Conservation (phyloP, 1,139 yeast species). For the Yarrowia galli region DNA sequence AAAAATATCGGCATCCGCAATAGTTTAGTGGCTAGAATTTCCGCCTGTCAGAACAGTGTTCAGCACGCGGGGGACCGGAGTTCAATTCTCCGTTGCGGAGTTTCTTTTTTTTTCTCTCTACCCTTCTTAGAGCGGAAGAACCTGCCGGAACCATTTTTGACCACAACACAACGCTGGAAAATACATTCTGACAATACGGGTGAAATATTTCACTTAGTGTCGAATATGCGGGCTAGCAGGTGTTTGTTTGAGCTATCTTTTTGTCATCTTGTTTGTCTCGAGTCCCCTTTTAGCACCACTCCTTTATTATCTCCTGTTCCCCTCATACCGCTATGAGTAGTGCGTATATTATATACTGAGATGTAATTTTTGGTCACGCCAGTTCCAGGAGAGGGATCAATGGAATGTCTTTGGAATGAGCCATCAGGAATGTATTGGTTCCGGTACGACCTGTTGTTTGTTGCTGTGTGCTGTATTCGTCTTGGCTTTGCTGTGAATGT, state of each 20-base stretch:
- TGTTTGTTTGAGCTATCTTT: not conserved
- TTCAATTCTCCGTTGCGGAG: constrained; percentile 28
- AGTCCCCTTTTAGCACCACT: not conserved
- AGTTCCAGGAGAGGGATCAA: no score
- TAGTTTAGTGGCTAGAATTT: constrained; percentile 25
- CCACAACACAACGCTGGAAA: not conserved
- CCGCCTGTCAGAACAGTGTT: constrained; percentile 21
- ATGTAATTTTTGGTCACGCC: not conserved
- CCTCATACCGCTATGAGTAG: no score
- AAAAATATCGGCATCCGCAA: constrained; percentile 2
- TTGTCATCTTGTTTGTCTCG: not conserved
- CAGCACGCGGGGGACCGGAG: constrained; percentile 31
- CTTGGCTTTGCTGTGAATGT: not conserved
- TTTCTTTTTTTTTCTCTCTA: not conserved
- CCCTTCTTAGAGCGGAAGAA: not conserved
- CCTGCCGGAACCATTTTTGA: not conserved
- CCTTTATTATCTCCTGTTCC: not conserved
- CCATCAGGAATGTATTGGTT: not conserved
- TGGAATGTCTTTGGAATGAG: constrained; percentile 1
- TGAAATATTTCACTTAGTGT: not conserved
- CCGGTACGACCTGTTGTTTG: no score
- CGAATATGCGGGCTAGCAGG: not conserved
- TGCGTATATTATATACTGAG: not conserved
- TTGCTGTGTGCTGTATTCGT: not conserved
- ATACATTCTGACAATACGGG: not conserved